phyloP scores from a whole-genome alignment of 345 rosid genomes.

The Arabidopsis thaliana region TAIR10.1 NC_003076.8:26084501-26085000 shows the following conservation, averaged over 20 bases:
- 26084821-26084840: not conserved
- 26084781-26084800: not conserved
- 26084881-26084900: not conserved
- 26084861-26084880: not conserved
- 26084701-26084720: not conserved
- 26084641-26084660: slow-evolving; percentile 17
- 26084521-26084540: slow-evolving; percentile 64
- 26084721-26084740: slow-evolving; percentile 1
- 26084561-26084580: not conserved
- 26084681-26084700: not conserved
- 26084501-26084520: slow-evolving; percentile 76
- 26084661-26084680: slow-evolving; percentile 14
- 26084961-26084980: slow-evolving; percentile 9
- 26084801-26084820: not conserved
- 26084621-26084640: not conserved
- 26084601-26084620: slow-evolving; percentile 19
- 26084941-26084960: slow-evolving; percentile 10
- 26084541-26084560: slow-evolving; percentile 45
- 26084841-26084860: not conserved
- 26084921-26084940: not conserved
- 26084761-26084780: not conserved
- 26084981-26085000: not conserved
- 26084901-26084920: not conserved
- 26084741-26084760: not conserved
- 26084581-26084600: slow-evolving; percentile 19